Evolutionary conservation across 306 rosid species (phyloP).

Genomic region (Mucuna pruriens): DNA sequence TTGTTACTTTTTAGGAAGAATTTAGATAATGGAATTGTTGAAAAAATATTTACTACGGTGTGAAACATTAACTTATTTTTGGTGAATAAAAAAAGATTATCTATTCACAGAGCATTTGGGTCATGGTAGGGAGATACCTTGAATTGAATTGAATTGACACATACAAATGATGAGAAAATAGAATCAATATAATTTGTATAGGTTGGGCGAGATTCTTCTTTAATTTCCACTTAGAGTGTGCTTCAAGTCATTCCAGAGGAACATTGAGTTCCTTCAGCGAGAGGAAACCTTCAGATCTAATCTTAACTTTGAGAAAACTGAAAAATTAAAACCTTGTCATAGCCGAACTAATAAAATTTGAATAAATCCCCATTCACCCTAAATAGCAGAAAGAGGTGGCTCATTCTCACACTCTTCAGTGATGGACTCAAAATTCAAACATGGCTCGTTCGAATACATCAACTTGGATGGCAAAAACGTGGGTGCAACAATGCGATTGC

Average conservation of each 20-base stretch:
- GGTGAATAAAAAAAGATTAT: too few species aligned
- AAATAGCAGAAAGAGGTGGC: neutral
- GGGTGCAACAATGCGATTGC: conserved; percentile 53
- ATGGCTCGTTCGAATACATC: conserved; percentile 49
- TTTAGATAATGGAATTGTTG: too few species aligned
- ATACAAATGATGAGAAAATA: too few species aligned
- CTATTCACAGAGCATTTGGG: too few species aligned
- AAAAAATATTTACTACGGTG: too few species aligned
- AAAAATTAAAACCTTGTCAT: conserved; percentile 8
- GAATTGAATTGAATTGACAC: too few species aligned
- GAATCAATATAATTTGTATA: neutral
- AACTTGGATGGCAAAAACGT: conserved; percentile 49
- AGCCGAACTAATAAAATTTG: conserved; percentile 2
- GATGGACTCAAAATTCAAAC: conserved; percentile 40
- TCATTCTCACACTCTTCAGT: neutral
- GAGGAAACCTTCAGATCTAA: conserved; percentile 40
- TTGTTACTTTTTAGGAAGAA: too few species aligned
- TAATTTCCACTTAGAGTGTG: conserved; percentile 33
- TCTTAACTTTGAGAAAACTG: neutral
- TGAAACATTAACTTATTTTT: too few species aligned
- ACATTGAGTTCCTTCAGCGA: conserved; percentile 42
- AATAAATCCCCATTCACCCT: neutral
- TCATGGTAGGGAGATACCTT: too few species aligned
- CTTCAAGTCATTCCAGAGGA: conserved; percentile 38
- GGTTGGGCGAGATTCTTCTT: neutral